A percentile compares a stretch with the other conserved stretches of the same genome.
Evolutionary conservation across 2,329 filamentous ascomycete species (phyloP).

Genomic region (Colletotrichum navitas): DNA sequence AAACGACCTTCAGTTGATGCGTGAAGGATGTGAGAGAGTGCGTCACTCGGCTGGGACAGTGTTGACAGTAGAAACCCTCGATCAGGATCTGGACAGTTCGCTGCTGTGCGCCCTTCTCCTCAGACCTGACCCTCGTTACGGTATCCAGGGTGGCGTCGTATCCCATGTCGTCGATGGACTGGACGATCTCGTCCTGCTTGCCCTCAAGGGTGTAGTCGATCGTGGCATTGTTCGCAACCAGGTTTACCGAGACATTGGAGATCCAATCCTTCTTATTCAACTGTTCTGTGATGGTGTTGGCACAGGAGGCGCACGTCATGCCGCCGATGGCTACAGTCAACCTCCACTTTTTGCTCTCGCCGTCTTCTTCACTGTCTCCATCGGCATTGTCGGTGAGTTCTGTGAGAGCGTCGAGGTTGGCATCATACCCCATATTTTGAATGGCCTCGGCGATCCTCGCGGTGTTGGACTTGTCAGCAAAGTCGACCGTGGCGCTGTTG

Average conservation of each 20-base stretch:
- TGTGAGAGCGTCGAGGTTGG: slow-evolving; percentile 65
- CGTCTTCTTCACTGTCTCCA: slow-evolving; percentile 51
- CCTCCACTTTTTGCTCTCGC: slow-evolving; percentile 54
- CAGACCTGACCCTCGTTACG: slow-evolving; percentile 50
- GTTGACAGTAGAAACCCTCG: slow-evolving; percentile 80
- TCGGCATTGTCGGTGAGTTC: slow-evolving; percentile 58
- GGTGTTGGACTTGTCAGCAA: slow-evolving; percentile 52
- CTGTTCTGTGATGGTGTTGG: slow-evolving; percentile 71
- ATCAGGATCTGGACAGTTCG: slow-evolving; percentile 75
- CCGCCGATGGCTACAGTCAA: slow-evolving; percentile 73
- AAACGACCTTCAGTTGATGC: slow-evolving; percentile 64
- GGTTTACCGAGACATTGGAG: slow-evolving; percentile 64
- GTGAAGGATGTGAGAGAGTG: slow-evolving; percentile 67
- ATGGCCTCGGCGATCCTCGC: slow-evolving; percentile 61
- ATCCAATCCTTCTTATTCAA: slow-evolving; percentile 69
- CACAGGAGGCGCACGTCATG: slow-evolving; percentile 81
- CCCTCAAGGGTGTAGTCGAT: slow-evolving; percentile 58
- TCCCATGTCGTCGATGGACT: slow-evolving; percentile 66
- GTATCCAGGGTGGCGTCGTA: slow-evolving; percentile 69
- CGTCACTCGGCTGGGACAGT: slow-evolving; percentile 73
- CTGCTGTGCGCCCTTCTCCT: slow-evolving; percentile 47
- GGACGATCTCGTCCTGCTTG: slow-evolving; percentile 39
- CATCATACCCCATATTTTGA: slow-evolving; percentile 76
- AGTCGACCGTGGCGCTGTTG: slow-evolving; percentile 74
- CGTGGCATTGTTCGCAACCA: slow-evolving; percentile 70